Percentiles rank a stretch among this genome's conserved stretches.
phyloP scores from a whole-genome alignment of 805 yeast genomes.

The Pachysolen tannophilus region DNA sequence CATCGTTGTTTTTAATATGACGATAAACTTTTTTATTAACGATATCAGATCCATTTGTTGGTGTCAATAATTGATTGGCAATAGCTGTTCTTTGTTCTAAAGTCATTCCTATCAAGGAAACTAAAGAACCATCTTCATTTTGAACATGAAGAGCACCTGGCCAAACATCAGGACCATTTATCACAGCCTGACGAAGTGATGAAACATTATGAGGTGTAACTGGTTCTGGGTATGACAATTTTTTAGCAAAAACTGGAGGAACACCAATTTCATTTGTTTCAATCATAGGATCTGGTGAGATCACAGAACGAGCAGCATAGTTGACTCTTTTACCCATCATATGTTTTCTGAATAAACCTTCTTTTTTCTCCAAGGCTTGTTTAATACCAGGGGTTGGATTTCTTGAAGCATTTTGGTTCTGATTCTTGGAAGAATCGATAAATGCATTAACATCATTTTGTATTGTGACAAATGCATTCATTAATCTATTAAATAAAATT shows the following conservation, averaged over 20 bases:
- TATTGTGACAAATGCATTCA: constrained; percentile 91
- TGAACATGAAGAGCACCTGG: constrained; percentile 98
- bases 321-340: constrained; percentile 99
- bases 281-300: constrained; percentile 96
- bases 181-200: constrained; percentile 87
- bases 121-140: constrained; percentile 85
- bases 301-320: constrained; percentile 97
- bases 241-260: constrained; percentile 96
- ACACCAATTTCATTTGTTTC: constrained; percentile 98
- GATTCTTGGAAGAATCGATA: constrained; percentile 86
- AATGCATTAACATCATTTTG: constrained; percentile 95
- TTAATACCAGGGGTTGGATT: constrained; percentile 91
- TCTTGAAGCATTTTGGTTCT: constrained; percentile 58
- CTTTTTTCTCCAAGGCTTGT: constrained; percentile 96
- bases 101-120: constrained; percentile 82
- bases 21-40: constrained; percentile 89
- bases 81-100: constrained; percentile 89
- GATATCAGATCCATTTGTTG: constrained; percentile 53
- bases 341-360: constrained; percentile 95
- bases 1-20: constrained; percentile 91
- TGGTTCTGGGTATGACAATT: constrained; percentile 96
- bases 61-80: constrained; percentile 92
- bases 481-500: constrained; percentile 75
- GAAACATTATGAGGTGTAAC: constrained; percentile 89
- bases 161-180: constrained; percentile 97